Evolutionary conservation across 2,329 filamentous ascomycete species (phyloP).

Genomic region (Alternaria postmessia): DNA sequence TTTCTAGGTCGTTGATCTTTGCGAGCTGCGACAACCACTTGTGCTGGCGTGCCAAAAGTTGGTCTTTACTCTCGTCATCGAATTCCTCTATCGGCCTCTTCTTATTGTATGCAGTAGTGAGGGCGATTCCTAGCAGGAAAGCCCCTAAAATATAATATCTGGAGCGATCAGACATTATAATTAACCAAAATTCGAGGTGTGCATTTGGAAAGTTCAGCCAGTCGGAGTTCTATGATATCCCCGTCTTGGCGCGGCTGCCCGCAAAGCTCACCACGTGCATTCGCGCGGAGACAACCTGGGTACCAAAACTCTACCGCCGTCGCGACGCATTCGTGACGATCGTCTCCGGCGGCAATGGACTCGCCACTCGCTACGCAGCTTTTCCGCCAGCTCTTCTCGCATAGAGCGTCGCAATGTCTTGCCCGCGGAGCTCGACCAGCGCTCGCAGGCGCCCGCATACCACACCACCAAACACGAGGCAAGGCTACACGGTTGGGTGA

Average conservation of each 20-base stretch:
- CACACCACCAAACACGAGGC: conserved; percentile 40
- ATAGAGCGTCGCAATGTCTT: conserved; percentile 64
- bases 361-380: conserved; percentile 78
- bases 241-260: conserved; percentile 39
- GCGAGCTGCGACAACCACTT: conserved; percentile 31
- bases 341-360: conserved; percentile 70
- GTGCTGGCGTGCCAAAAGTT: conserved; percentile 31
- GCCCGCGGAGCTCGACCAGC: conserved; percentile 57
- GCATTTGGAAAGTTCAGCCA: conserved; percentile 9
- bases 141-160: conserved; percentile 72
- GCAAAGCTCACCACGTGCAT: conserved; percentile 38
- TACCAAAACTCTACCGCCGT: conserved; percentile 23
- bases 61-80: conserved; percentile 17
- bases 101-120: conserved; percentile 59
- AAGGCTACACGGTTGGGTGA: conserved; percentile 40
- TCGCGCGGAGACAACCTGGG: conserved; percentile 19
- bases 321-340: conserved; percentile 18
- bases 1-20: conserved; percentile 36
- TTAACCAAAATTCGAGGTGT: not conserved
- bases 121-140: conserved; percentile 78
- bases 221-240: conserved; percentile 31
- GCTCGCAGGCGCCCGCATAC: conserved; percentile 50
- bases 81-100: conserved; percentile 29
- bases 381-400: conserved; percentile 85
- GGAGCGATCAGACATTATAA: conserved; percentile 45